A percentile compares a stretch with the other conserved stretches of the same genome.
Conservation (phyloP, 306 rosid species). For the Arachis hypogaea region DNA sequence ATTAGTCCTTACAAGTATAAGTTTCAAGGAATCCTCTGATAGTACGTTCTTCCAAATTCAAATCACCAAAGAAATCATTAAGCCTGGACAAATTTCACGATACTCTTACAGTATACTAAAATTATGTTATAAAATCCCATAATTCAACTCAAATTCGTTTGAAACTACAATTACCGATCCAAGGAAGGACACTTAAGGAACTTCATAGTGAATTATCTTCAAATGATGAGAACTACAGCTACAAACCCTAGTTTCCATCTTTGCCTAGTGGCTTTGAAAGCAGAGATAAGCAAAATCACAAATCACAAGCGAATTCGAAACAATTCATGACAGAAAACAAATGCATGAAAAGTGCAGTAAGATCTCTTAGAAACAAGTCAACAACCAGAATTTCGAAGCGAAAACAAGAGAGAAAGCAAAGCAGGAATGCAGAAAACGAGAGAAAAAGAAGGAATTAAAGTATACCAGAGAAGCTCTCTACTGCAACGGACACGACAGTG, state of each 20-base stretch:
- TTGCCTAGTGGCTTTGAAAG: conserved; percentile 22
- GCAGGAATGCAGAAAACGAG: not conserved
- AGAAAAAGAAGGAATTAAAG: not conserved
- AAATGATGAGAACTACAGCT: conserved; percentile 10
- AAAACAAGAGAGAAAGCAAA: conserved; percentile 3
- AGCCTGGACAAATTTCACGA: conserved; percentile 48
- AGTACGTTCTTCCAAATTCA: too few relatives aligned
- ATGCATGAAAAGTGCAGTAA: not conserved
- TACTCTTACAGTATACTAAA: not conserved
- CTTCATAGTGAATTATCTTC: conserved; percentile 61
- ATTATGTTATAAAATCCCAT: not conserved
- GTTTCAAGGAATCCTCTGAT: too few relatives aligned
- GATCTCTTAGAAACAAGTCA: not conserved
- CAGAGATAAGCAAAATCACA: conserved; percentile 16
- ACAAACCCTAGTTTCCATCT: conserved; percentile 14
- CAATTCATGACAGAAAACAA: not conserved
- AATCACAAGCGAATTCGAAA: not conserved
- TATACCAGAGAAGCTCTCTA: conserved; percentile 27
- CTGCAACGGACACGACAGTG: too few relatives aligned
- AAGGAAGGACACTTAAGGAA: conserved; percentile 59
- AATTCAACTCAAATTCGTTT: conserved; percentile 17
- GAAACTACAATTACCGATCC: not conserved
- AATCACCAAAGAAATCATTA: conserved; percentile 27
- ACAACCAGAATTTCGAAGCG: not conserved
- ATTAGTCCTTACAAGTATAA: too few relatives aligned